These are phyloP conservation scores for Geosiphon pyriformis DNA, from an alignment of 192 early-diverging fungal species.

Conservation along the genomic window DNA sequence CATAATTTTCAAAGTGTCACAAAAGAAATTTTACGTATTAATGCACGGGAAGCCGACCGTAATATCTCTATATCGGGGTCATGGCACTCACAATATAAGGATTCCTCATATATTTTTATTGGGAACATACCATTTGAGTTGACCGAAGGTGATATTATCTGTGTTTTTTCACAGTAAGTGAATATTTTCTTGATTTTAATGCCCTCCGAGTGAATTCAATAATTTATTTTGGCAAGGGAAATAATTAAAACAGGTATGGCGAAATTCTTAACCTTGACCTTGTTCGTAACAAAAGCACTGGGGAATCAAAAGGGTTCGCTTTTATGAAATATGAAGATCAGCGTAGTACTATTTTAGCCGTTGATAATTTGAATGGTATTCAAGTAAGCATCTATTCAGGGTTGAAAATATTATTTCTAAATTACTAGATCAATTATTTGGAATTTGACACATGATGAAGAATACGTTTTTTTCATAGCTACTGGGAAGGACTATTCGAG, in stretches of 20 bases:
- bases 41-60: constrained; percentile 59
- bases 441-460: no score
- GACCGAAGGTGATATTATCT: constrained; percentile 90
- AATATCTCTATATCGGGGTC: constrained; percentile 56
- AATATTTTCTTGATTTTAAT: neutral
- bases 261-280: constrained; percentile 89
- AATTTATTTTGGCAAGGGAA: no score
- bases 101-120: constrained; percentile 86
- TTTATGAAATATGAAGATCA: constrained; percentile 95
- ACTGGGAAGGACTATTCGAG: constrained; percentile 55
- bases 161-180: constrained; percentile 85
- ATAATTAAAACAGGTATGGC: constrained; percentile 73
- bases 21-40: constrained; percentile 81
- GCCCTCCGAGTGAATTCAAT: no score
- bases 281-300: constrained; percentile 81
- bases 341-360: constrained; percentile 80
- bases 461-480: constrained; percentile 27
- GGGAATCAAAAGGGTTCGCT: constrained; percentile 77
- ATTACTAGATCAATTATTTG: no score
- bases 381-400: no score
- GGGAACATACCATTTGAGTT: constrained; percentile 80
- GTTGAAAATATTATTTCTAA: no score
- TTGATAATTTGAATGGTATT: constrained; percentile 91
- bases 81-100: constrained; percentile 87
- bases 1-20: constrained; percentile 55